Evolutionary conservation across 805 yeast species (phyloP), one percentile per base, ranked within the genome.

Genomic region (Saturnispora kantuleensis): DNA sequence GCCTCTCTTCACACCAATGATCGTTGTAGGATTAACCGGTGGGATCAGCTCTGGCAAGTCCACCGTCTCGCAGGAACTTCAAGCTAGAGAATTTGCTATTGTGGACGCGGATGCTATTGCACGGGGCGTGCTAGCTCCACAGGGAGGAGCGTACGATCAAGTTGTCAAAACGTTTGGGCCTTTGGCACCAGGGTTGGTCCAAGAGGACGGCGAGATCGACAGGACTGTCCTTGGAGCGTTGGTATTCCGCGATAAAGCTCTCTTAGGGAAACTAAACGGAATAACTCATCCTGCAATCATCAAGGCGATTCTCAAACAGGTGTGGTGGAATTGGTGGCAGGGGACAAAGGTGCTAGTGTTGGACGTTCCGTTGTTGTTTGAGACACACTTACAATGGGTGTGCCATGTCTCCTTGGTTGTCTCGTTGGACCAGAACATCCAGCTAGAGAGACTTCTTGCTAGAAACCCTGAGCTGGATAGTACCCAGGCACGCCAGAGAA

Each of bases 1-100:
- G 26, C 5, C 26, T 21, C 26, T 21, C 26, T 26, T 34, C 26
- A 31, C 26, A 31, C 21, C 8, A n/a, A 90, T 93, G 98, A 73
- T 93, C 38, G 73, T 93, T 30, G 74, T 93, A 5, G 99, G 99
- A 1, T 73, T 93, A n/a, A 93, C 98, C 0, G 99, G 99, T 2
- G 96, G 97, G 1, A 93, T 93, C 41, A 96, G 96, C 5, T 74
- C 93, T n/a, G 99, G 99, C 3, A 93, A 93, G 57, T 82, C 95
- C 15, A 90, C 97, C 0, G 97, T 85, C 0, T 85, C 96, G 0
- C 57, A 65, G 13, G 61, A 74, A 31, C 64, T 93, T 10, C 49
- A 60, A 4, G 73, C 75, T 9, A 63, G 75, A 10, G 57, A 67
- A 2, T 47, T 84, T 5, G 71, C 82, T 0, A 63, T 93, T 1